Conservation (phyloP, 352 stramenopile species). For the Pythium rishiriense region DNA sequence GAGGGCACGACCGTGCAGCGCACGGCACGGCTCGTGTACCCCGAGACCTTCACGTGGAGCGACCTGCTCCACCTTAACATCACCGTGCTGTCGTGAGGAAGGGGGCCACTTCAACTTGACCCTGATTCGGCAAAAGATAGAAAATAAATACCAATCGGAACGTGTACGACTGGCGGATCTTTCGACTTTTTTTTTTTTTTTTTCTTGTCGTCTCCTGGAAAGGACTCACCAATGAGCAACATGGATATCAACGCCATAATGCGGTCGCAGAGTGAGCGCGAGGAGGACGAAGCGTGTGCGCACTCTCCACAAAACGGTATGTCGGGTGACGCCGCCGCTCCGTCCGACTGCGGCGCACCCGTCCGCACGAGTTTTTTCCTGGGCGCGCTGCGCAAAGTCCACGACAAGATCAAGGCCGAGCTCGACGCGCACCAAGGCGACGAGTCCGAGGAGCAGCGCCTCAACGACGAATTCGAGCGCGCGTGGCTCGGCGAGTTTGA, state of each 20-base stretch:
- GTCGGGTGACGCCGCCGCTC: background rate
- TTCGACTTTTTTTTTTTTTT: no score
- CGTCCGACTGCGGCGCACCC: background rate
- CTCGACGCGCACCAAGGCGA: slow-evolving; percentile 46
- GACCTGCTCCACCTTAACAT: slow-evolving; percentile 32
- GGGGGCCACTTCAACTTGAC: background rate
- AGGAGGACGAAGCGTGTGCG: no score
- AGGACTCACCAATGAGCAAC: no score
- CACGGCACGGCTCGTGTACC: slow-evolving; percentile 30
- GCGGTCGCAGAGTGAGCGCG: no score
- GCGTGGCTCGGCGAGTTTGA: slow-evolving; percentile 66
- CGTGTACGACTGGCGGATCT: no score
- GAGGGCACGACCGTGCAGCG: slow-evolving; percentile 27
- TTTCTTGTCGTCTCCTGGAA: no score
- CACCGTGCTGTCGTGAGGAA: background rate
- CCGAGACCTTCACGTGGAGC: slow-evolving; percentile 25
- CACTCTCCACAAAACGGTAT: no score
- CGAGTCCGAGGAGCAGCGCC: slow-evolving; percentile 36
- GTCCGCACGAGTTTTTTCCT: slow-evolving; percentile 43
- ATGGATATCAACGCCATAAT: no score
- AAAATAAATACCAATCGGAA: background rate
- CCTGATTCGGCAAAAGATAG: background rate
- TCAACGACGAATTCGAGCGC: slow-evolving; percentile 51
- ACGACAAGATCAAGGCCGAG: slow-evolving; percentile 54
- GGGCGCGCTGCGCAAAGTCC: slow-evolving; percentile 55